Conservation (phyloP, 2,329 filamentous ascomycete species). For the Aspergillus niger region DNA sequence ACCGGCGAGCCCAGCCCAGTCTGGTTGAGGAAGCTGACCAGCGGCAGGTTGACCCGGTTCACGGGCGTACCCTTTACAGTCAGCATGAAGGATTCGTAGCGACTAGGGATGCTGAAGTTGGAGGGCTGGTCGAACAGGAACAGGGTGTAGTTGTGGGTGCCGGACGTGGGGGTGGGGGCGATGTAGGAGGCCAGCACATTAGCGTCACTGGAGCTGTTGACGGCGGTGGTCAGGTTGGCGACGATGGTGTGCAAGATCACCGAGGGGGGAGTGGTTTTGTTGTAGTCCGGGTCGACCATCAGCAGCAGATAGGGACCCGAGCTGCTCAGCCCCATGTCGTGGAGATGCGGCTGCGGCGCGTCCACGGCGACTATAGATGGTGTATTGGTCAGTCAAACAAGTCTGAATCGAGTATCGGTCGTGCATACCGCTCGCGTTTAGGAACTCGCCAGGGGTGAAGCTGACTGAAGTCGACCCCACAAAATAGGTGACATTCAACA, state of each 20-base stretch:
- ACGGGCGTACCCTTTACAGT: neutral
- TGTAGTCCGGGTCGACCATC: neutral
- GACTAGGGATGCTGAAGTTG: neutral
- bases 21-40: neutral
- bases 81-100: neutral
- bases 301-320: neutral
- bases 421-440: no score
- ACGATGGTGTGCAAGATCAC: neutral
- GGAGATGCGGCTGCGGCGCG: neutral
- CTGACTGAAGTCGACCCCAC: no score
- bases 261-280: neutral
- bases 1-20: neutral
- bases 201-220: no score
- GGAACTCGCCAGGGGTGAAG: no score
- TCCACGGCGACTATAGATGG: neutral
- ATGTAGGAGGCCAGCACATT: no score
- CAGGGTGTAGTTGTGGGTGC: neutral
- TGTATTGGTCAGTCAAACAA: no score
- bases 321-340: neutral
- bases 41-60: neutral
- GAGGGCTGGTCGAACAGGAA: neutral
- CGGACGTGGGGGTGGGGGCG: no score
- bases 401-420: no score
- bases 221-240: no score
- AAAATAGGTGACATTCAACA: no score